Base-by-base conservation (phyloP, 2,329 filamentous ascomycete species). In the Kalmusia sp. region DNA sequence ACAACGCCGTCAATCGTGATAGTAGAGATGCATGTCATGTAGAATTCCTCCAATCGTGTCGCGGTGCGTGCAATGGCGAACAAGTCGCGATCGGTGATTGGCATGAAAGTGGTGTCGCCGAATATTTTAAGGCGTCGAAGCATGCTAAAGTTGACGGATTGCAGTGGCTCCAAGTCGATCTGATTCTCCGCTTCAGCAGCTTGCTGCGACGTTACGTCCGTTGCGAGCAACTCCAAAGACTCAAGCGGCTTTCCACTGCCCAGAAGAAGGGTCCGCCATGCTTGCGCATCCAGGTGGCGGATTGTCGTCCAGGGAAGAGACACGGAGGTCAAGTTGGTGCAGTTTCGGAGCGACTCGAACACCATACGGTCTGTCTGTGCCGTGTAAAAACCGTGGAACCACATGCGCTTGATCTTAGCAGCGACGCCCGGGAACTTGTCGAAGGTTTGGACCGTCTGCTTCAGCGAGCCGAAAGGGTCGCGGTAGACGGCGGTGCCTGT, bases 301-400 rank as follows among this genome's bases (percentile, higher is more conserved):
- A 83, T 70, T 6, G 80, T 72, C 2, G 81, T 83, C 82, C 81
- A 84, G 6, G 82, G 81, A 14, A 83, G 70, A 25, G 78, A 81
- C 21, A 82, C 68, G 35, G 76, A 77, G 8, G 76, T 75, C 14
- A 84, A 69, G 53, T 79, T 77, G 33, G 63, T 68, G 67, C 80
- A 83, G 59, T 75, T 76, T 51, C 73, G 71, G 28, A 83, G 70
- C 40, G 79, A 77, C 14, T 76, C 71, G 52, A 82, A 79, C 46
- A 84, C 78, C 54, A 80, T 71, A 25, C 73, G 71, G 61, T 81
- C 79, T 4, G 80, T 82, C 57, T 82, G 76, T 40, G 77, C 74
- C 6, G 76, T 77, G 68, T 83, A 79, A 66, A 83, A 82, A 44
- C 81, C 81, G 52, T 83, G 79, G 66, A 84, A 82, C 80, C 80